Evolutionary conservation across 495 filamentous ascomycete species (phyloP).

Genomic region (Chaetomidium leptoderma): DNA sequence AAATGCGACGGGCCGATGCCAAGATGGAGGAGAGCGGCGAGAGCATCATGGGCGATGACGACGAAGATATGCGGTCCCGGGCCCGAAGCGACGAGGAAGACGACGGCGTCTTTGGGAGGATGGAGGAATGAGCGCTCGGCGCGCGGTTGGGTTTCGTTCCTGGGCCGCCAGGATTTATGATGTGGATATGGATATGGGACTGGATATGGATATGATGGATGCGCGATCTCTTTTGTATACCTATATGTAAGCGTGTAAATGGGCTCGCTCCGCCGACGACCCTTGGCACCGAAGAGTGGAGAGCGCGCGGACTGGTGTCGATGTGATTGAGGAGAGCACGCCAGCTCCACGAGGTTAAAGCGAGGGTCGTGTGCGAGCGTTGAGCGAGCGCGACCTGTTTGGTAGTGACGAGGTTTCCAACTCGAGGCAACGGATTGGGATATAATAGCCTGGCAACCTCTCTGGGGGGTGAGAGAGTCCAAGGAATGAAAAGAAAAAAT

Average conservation of each 20-base stretch:
- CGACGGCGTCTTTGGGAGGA: conserved; percentile 88
- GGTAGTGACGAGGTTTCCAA: conserved; percentile 9
- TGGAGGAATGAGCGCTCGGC: conserved; percentile 81
- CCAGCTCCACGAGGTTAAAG: conserved; percentile 58
- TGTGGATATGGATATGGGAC: conserved; percentile 21
- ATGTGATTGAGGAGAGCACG: conserved; percentile 11
- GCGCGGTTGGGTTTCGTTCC: too few species aligned
- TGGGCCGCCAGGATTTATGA: background rate
- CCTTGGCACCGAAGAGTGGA: conserved; percentile 58
- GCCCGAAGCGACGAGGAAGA: conserved; percentile 82
- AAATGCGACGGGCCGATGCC: conserved; percentile 48
- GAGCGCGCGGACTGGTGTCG: conserved; percentile 18
- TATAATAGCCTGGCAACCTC: background rate
- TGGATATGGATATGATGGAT: conserved; percentile 28
- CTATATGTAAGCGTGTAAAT: conserved; percentile 44
- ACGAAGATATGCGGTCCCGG: conserved; percentile 60
- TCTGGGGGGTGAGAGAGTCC: background rate
- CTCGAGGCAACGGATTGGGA: conserved; percentile 5
- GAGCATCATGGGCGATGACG: conserved; percentile 71
- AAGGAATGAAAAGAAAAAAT: background rate
- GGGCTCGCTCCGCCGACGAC: conserved; percentile 53
- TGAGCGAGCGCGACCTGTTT: conserved; percentile 46
- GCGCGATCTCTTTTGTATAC: conserved; percentile 43
- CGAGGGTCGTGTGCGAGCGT: conserved; percentile 54
- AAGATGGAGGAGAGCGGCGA: conserved; percentile 65